Evolutionary conservation across 768 basidiomycete genomes (phyloP).

Genomic region (Tephrocybe sp.): DNA sequence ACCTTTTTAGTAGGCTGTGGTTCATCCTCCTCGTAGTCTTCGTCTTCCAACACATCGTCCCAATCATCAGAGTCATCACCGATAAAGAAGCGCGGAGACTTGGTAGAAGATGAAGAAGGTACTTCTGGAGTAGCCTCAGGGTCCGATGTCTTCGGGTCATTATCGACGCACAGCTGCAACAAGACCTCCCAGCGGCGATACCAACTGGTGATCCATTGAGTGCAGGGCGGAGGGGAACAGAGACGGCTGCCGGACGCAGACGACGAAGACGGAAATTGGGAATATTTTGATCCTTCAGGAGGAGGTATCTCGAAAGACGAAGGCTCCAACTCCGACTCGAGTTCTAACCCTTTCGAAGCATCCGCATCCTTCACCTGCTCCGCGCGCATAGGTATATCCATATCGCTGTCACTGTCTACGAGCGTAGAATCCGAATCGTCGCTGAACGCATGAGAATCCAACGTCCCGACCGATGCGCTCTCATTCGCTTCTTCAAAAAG

Average conservation of each 20-base stretch:
- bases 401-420: conserved; percentile 42
- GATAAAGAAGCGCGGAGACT: conserved; percentile 19
- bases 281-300: background rate
- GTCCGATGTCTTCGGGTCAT: conserved; percentile 9
- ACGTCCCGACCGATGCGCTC: conserved; percentile 30
- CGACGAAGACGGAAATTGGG: background rate
- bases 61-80: conserved; percentile 16
- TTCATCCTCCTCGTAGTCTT: conserved; percentile 17
- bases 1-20: conserved; percentile 1
- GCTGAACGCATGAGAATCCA: conserved; percentile 33
- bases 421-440: conserved; percentile 59
- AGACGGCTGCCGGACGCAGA: conserved; percentile 9
- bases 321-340: background rate
- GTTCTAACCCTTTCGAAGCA: background rate
- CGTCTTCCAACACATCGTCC: conserved; percentile 5
- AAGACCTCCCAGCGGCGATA: conserved; percentile 55
- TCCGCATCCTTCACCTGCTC: background rate
- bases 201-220: conserved; percentile 47
- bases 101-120: background rate
- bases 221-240: conserved; percentile 13
- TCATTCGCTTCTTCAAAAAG: conserved; percentile 26
- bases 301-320: conserved; percentile 1
- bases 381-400: background rate
- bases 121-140: background rate
- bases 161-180: conserved; percentile 34